These are phyloP conservation scores for Calonectria fujianensis DNA, from an alignment of 2,329 filamentous ascomycete genomes.

Conservation along the genomic window DNA sequence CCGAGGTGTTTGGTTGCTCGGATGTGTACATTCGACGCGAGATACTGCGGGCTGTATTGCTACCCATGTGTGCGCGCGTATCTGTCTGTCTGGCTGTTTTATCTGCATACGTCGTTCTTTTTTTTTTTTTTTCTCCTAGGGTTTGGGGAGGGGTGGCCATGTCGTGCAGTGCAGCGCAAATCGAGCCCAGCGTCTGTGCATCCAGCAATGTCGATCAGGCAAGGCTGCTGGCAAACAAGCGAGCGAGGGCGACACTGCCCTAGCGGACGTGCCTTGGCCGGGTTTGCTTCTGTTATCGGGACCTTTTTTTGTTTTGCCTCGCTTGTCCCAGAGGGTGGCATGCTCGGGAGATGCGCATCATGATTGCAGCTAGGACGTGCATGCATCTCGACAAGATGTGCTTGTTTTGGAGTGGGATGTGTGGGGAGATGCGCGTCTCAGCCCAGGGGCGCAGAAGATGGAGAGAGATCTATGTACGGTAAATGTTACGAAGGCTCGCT, in stretches of 20 bases:
- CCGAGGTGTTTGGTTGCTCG: constrained; percentile 15
- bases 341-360: constrained; percentile 48
- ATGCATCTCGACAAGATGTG: constrained; percentile 42
- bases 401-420: constrained; percentile 26
- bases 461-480: constrained; percentile 19
- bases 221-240: constrained; percentile 32
- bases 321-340: constrained; percentile 25
- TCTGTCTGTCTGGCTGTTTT: constrained; percentile 14
- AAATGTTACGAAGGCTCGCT: constrained; percentile 6
- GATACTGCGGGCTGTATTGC: constrained; percentile 36
- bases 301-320: constrained; percentile 18
- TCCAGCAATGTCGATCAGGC: constrained; percentile 26
- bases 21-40: constrained; percentile 16
- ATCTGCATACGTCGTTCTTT: constrained; percentile 13
- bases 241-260: neutral
- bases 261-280: neutral
- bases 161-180: constrained; percentile 21
- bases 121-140: neutral
- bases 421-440: constrained; percentile 39
- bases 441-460: constrained; percentile 31
- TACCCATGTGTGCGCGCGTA: constrained; percentile 21
- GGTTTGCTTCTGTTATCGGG: constrained; percentile 13
- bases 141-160: constrained; percentile 7
- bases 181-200: constrained; percentile 32
- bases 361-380: constrained; percentile 49